phyloP scores from a whole-genome alignment of 352 stramenopile species.

The Phytopythium delawarense region DNA sequence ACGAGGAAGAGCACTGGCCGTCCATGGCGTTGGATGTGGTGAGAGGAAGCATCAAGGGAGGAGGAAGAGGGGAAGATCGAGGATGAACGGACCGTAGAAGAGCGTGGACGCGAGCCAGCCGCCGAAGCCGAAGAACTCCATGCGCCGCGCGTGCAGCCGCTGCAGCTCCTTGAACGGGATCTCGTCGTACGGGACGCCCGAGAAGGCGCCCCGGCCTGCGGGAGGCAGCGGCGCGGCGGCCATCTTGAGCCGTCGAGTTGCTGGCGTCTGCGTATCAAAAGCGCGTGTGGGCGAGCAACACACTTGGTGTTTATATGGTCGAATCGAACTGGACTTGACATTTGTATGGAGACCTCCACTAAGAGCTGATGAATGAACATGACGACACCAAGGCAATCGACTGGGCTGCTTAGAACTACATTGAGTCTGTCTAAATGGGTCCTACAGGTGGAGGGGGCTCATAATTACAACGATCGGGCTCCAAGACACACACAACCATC shows the following conservation, averaged over 20 bases:
- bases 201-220: neutral
- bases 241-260: neutral
- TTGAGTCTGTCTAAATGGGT: conserved; percentile 1
- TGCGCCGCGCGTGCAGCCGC: conserved; percentile 73
- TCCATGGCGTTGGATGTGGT: neutral
- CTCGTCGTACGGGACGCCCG: conserved; percentile 8
- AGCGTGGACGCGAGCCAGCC: conserved; percentile 78
- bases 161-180: conserved; percentile 82
- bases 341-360: neutral
- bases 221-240: neutral
- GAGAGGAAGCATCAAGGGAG: neutral
- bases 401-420: neutral
- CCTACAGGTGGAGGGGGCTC: conserved; percentile 5
- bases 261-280: neutral
- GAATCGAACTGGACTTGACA: neutral
- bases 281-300: neutral
- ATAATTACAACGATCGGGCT: conserved; percentile 5
- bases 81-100: conserved; percentile 50
- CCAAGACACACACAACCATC: neutral
- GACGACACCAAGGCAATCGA: neutral
- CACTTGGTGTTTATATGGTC: neutral
- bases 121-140: conserved; percentile 86
- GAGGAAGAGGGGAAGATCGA: neutral
- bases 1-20: conserved; percentile 77
- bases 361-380: neutral